Conservation (phyloP, 2,329 filamentous ascomycete genomes). For the Ophiosphaerella herpotricha region DNA sequence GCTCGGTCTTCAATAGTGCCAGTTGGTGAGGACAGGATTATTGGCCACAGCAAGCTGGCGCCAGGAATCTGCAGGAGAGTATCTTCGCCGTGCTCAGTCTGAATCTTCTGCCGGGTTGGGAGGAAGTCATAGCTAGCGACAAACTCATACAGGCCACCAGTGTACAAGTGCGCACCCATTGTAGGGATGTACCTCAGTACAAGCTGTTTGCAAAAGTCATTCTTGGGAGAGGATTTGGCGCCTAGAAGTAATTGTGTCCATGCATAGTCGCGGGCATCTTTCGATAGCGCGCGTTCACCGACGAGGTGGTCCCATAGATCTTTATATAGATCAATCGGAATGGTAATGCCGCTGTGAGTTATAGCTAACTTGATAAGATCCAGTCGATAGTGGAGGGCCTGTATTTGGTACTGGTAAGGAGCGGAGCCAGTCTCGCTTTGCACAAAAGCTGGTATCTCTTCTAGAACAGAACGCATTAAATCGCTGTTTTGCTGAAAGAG, state of each 20-base stretch:
- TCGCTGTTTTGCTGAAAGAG: conserved; percentile 35
- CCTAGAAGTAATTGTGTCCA: conserved; percentile 59
- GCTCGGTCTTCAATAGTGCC: conserved; percentile 69
- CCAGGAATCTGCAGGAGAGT: conserved; percentile 56
- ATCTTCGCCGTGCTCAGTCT: conserved; percentile 22
- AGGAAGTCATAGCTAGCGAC: conserved; percentile 53
- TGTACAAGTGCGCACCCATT: conserved; percentile 64
- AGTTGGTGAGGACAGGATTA: conserved; percentile 72
- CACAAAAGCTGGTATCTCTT: conserved; percentile 47
- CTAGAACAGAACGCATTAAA: conserved; percentile 38
- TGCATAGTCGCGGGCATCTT: conserved; percentile 65
- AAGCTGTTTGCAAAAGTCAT: conserved; percentile 38
- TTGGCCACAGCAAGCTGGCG: conserved; percentile 78
- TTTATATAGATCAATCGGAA: conserved; percentile 65
- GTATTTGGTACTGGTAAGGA: conserved; percentile 12
- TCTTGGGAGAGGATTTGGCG: conserved; percentile 23
- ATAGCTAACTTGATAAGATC: conserved; percentile 65
- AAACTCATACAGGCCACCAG: conserved; percentile 66
- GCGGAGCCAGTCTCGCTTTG: conserved; percentile 19
- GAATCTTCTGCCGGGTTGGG: conserved; percentile 16
- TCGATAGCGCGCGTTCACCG: conserved; percentile 63
- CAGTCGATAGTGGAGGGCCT: conserved; percentile 47
- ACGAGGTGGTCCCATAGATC: conserved; percentile 76
- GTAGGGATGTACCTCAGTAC: conserved; percentile 59
- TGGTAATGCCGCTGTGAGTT: conserved; percentile 62